Conservation (phyloP, 2,329 filamentous ascomycete genomes). For the Passalora sequoiae region DNA sequence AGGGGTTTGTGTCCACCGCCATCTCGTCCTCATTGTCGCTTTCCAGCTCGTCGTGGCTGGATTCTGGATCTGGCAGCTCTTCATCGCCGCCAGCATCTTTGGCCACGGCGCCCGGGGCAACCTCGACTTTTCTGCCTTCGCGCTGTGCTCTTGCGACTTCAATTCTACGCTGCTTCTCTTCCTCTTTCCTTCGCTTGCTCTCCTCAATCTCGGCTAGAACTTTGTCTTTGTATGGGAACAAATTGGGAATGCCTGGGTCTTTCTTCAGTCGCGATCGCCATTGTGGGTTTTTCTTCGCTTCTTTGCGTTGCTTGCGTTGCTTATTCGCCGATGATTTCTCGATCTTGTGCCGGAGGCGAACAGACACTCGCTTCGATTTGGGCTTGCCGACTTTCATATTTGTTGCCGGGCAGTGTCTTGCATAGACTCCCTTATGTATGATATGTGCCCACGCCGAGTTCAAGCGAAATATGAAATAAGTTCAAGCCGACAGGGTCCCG, state of each 20-base stretch:
- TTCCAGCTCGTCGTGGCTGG: slow-evolving; percentile 44
- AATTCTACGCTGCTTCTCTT: slow-evolving; percentile 65
- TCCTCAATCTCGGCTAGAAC: slow-evolving; percentile 93
- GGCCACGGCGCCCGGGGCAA: slow-evolving; percentile 45
- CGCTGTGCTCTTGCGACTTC: slow-evolving; percentile 58
- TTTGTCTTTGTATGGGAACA: slow-evolving; percentile 97
- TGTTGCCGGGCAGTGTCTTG: too few relatives aligned
- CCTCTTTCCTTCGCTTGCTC: slow-evolving; percentile 70
- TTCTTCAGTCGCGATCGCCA: slow-evolving; percentile 95
- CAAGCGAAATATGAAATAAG: too few relatives aligned
- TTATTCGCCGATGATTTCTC: slow-evolving; percentile 86
- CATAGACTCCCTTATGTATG: too few relatives aligned
- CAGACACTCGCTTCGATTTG: slow-evolving; percentile 85
- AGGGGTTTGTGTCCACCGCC: slow-evolving; percentile 68
- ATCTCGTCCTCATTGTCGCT: slow-evolving; percentile 52
- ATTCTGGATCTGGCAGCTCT: slow-evolving; percentile 39
- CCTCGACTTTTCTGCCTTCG: slow-evolving; percentile 33
- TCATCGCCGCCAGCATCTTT: slow-evolving; percentile 48
- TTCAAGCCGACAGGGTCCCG: too few relatives aligned
- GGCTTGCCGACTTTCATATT: slow-evolving; percentile 53
- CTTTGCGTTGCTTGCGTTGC: slow-evolving; percentile 82
- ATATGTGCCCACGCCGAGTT: too few relatives aligned
- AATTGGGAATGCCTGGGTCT: slow-evolving; percentile 93
- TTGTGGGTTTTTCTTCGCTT: slow-evolving; percentile 93
- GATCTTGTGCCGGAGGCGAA: slow-evolving; percentile 91